Conservation (phyloP, 2,329 filamentous ascomycete genomes). For the Arthrobotrys sphaeroides region DNA sequence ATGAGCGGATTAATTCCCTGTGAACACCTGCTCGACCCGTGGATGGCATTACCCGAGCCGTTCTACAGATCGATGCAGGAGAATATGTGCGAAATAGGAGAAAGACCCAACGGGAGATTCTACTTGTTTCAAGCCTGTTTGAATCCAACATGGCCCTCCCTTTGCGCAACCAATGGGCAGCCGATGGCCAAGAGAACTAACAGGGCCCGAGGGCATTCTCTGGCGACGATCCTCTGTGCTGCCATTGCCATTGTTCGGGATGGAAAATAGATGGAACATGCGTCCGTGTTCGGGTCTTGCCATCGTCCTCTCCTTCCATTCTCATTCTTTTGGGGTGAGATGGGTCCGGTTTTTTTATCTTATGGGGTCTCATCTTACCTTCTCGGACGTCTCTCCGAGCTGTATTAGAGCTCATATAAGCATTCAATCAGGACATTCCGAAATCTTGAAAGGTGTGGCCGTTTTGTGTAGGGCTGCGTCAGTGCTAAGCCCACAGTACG, state of each 20-base stretch:
- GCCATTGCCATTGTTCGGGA: constrained; percentile 27
- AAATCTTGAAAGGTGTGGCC: constrained; percentile 13
- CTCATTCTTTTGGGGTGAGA: constrained; percentile 1
- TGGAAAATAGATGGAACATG: constrained; percentile 27
- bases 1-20: constrained; percentile 6
- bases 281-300: constrained; percentile 24
- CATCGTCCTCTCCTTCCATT: constrained; percentile 30
- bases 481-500: constrained; percentile 49
- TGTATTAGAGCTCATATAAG: constrained; percentile 7
- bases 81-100: constrained; percentile 49
- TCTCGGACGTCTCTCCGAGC: constrained; percentile 5
- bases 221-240: constrained; percentile 43
- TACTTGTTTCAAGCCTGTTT: constrained; percentile 54
- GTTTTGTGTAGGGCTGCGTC: constrained; percentile 42
- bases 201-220: neutral
- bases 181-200: constrained; percentile 43
- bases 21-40: neutral
- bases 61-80: constrained; percentile 26
- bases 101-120: constrained; percentile 41
- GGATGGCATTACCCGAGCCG: constrained; percentile 34
- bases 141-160: constrained; percentile 46
- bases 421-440: neutral
- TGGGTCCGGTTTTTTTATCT: constrained; percentile 16
- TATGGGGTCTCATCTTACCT: constrained; percentile 49
- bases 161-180: constrained; percentile 34